Evolutionary conservation across 163 green algal species (phyloP), one percentile per base, ranked within the genome.

Genomic region (Smithsoniella earleae): DNA sequence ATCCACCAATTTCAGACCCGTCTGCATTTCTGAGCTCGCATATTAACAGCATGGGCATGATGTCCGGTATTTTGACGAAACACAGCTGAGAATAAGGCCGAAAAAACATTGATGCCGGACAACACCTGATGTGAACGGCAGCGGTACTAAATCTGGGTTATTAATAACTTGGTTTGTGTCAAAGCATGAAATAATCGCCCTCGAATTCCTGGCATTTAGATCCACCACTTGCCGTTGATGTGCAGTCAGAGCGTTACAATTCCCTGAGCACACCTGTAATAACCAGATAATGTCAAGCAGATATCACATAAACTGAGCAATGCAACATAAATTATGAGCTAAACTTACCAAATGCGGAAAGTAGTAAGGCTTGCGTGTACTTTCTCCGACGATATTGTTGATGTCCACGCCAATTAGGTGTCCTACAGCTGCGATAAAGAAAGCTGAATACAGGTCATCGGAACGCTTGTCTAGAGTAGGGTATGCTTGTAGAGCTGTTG

Each of bases 91-190:
- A 64, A 64, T 4, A 64, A 4, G 5, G 13, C 3, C 4, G 49
- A 6, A 25, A 6, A 64, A 27, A 25, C 3, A 27, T 4, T 64
- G 49, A 4, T 27, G n/a, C n/a, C n/a, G n/a, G n/a, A n/a, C n/a
- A n/a, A 64, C 8, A 64, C 49, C 49, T 8, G 49, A 27, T 36
- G 49, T 64, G 8, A 64, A 64, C 49, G 49, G 49, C 4, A 64
- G 49, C 4, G 49, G 4, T 6, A 64, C 3, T 10, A 27, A 4
- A 8, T 36, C 31, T 64, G 49, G 49, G 33, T 64, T 27, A 25
- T 64, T 27, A 4, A 27, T 27, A 5, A 64, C 25, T 27, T 25
- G 5, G 3, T 64, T 27, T 27, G 31, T 64, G 8, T 64, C 49
- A 36, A 64, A 25, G 8, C 49, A 64, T 4, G 49, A 64, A 10